phyloP scores from a whole-genome alignment of 2,329 filamentous ascomycete species.

The Xylariaceae sp. region DNA sequence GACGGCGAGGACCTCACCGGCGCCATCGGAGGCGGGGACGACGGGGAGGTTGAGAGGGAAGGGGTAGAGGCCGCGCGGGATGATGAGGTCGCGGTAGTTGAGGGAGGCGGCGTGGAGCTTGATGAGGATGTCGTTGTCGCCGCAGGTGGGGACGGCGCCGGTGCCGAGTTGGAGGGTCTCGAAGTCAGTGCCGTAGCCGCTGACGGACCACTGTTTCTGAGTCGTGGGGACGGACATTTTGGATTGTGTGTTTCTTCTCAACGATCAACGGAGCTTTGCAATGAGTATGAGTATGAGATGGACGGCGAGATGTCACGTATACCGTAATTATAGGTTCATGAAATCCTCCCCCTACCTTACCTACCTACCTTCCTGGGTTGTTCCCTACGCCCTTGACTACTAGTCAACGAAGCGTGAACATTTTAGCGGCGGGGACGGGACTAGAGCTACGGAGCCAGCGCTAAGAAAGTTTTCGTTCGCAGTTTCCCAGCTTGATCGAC shows the following conservation, averaged over 20 bases:
- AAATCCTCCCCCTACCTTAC: no score
- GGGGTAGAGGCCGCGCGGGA: slow-evolving; percentile 44
- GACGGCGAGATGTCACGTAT: not conserved
- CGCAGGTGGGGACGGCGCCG: slow-evolving; percentile 52
- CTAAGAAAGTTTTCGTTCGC: no score
- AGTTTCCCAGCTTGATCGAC: no score
- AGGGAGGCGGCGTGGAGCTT: slow-evolving; percentile 52
- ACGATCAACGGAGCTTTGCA: not conserved
- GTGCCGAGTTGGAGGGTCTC: slow-evolving; percentile 54
- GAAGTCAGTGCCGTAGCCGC: slow-evolving; percentile 49
- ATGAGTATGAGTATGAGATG: no score
- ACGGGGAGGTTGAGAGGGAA: slow-evolving; percentile 40
- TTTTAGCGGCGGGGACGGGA: no score
- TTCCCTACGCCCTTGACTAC: no score
- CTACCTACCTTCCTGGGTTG: no score
- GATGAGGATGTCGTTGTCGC: slow-evolving; percentile 67
- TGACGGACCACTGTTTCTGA: slow-evolving; percentile 51
- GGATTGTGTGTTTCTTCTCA: not conserved
- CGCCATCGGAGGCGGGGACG: slow-evolving; percentile 48
- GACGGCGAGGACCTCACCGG: slow-evolving; percentile 49
- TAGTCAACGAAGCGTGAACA: no score
- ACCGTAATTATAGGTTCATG: not conserved
- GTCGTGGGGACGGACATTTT: slow-evolving; percentile 13
- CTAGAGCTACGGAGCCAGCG: no score
- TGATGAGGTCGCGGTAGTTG: slow-evolving; percentile 51